Base-by-base conservation (phyloP, 768 basidiomycete genomes). In the Hericium coralloides region DNA sequence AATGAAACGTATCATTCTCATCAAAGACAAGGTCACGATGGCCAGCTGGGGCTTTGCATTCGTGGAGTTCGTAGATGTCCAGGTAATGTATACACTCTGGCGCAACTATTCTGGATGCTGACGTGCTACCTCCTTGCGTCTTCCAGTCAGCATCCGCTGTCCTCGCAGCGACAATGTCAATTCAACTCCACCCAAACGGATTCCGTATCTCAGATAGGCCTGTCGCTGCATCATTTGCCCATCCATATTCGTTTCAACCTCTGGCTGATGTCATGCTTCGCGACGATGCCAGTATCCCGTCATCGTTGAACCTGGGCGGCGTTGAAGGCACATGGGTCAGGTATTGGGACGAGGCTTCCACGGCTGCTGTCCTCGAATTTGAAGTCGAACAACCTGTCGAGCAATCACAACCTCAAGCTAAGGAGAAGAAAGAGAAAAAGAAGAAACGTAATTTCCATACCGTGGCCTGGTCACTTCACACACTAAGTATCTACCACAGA, bases 1-100 rank as follows among this genome's bases (percentile, higher is more conserved):
- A 26, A 90, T 98, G 84, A 84, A 82, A 63, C 78, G 94, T 51
- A 87, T 98, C 57, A 76, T 95, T 37, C 77, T 95, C 54, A 86
- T 95, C 70, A 90, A 92, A 69, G 94, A 98, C 72, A 87, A 88
- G 66, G 80, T 83, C 15, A 91, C 90, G 0, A 79, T 88, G 75
- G 85, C 87, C 4, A 92, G 92, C 69, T 94, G 90, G 78, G 92
- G 97, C 12, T 95, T 95, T 67, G 85, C 89, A 0, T 98, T 99
- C 66, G 89, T 97, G 10, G 94, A 98, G 65, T 92, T 98, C 63
- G 75, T 88, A 17, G 90, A 95, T 61, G 69, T 84, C 6, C 83
- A 87, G 77, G 95, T 95, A 72, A 18, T 60, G 74, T 65, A 36
- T 17, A 10, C 20, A 20, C 2, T 47, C 48, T 1, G 1, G 18